A percentile compares a stretch with the other conserved stretches of the same genome.
These are phyloP conservation scores for Ustilago bromivora DNA, from an alignment of 1,284 basidiomycete species.

Conservation along the genomic window DNA sequence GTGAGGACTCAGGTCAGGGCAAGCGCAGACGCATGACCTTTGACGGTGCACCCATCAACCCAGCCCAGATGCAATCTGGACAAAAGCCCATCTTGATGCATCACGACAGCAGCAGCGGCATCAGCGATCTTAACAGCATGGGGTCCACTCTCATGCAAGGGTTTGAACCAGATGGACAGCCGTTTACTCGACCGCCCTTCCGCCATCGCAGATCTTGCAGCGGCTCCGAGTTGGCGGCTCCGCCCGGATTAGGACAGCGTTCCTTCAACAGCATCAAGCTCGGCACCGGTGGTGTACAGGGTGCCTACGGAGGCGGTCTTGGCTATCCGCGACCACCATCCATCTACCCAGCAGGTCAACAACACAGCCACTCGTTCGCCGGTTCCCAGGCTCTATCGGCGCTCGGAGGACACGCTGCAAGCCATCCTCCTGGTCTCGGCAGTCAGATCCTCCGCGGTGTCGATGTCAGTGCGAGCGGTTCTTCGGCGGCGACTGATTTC, in stretches of 20 bases:
- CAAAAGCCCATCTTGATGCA: constrained; percentile 28
- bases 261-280: constrained; percentile 36
- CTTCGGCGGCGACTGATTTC: constrained; percentile 58
- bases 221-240: constrained; percentile 32
- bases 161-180: constrained; percentile 20
- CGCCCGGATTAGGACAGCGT: constrained; percentile 27
- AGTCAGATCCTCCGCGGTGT: constrained; percentile 51
- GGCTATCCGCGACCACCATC: constrained; percentile 33
- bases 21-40: constrained; percentile 54
- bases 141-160: constrained; percentile 22
- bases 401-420: constrained; percentile 52
- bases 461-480: constrained; percentile 52
- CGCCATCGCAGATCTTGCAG: constrained; percentile 42
- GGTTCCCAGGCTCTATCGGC: constrained; percentile 41
- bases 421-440: constrained; percentile 56
- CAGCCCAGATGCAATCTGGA: constrained; percentile 16
- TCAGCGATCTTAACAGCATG: constrained; percentile 29
- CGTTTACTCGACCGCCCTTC: constrained; percentile 37
- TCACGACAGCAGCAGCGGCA: constrained; percentile 40
- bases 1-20: constrained; percentile 36
- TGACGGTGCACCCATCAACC: constrained; percentile 32
- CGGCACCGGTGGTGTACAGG: constrained; percentile 15
- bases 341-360: constrained; percentile 29
- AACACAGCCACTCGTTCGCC: constrained; percentile 33
- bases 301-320: constrained; percentile 19